These are phyloP conservation scores for Trichoderma sp. DNA, from an alignment of 2,329 filamentous ascomycete species.

Conservation along the genomic window DNA sequence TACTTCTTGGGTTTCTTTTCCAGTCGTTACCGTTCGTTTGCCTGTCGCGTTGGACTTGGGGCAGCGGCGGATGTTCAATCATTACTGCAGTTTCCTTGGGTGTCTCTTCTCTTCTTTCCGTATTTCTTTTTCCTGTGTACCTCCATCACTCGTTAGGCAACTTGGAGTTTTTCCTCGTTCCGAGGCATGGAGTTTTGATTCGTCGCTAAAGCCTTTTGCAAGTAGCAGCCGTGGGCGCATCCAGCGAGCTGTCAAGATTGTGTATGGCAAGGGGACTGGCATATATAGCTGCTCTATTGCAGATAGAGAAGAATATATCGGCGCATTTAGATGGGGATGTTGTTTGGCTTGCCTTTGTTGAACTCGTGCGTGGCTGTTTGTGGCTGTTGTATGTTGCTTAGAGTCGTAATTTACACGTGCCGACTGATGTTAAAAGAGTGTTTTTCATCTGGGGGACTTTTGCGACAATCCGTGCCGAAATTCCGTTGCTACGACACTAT, in stretches of 20 bases:
- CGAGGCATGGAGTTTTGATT: neutral
- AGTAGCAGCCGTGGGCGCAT: neutral
- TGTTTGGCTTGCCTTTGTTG: neutral
- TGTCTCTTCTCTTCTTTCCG: neutral
- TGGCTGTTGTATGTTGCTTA: neutral
- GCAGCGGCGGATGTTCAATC: neutral
- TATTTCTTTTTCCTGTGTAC: neutral
- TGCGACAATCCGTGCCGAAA: neutral
- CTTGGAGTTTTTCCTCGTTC: neutral
- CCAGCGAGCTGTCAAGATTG: neutral
- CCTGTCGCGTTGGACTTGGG: neutral
- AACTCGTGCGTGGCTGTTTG: neutral
- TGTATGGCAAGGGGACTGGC: neutral
- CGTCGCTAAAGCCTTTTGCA: neutral
- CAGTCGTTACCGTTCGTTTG: neutral
- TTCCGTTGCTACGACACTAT: neutral
- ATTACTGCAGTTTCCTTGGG: neutral
- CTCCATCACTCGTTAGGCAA: neutral
- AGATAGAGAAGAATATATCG: constrained; percentile 4
- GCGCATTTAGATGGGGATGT: neutral
- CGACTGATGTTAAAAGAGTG: neutral
- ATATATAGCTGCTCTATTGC: neutral
- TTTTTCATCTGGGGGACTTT: neutral
- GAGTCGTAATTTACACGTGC: neutral
- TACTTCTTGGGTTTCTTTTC: neutral